phyloP scores from a whole-genome alignment of 2,329 filamentous ascomycete genomes.

The Fusarium kyushuense region DNA sequence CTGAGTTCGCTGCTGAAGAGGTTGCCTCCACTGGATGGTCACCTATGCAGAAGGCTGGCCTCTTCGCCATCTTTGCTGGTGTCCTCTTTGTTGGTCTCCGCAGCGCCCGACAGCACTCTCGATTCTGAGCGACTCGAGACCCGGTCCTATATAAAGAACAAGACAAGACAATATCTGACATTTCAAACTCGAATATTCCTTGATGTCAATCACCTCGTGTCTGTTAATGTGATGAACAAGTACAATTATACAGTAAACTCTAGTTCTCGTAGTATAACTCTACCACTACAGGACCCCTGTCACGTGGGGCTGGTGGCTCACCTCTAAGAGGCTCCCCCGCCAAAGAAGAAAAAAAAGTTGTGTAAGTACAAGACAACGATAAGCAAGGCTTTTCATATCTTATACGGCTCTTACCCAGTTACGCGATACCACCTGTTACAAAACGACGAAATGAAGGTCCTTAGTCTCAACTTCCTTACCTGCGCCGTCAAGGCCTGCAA shows the following conservation, averaged over 20 bases:
- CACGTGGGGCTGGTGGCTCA: conserved; percentile 48
- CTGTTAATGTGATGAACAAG: conserved; percentile 1
- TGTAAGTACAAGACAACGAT: conserved; percentile 45
- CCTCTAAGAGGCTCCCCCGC: conserved; percentile 36
- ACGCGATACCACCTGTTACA: background rate
- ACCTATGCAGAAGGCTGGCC: conserved; percentile 39
- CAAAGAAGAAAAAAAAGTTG: conserved; percentile 49
- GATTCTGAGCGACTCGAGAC: conserved; percentile 29
- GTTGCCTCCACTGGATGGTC: conserved; percentile 39
- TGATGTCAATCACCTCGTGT: background rate
- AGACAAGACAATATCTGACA: conserved; percentile 29
- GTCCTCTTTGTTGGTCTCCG: conserved; percentile 42
- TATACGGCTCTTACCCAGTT: background rate
- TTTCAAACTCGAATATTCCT: background rate
- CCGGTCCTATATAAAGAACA: conserved; percentile 20
- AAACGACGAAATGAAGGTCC: conserved; percentile 79
- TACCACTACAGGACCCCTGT: conserved; percentile 38
- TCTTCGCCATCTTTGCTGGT: conserved; percentile 41
- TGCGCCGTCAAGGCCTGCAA: conserved; percentile 98
- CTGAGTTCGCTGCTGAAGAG: conserved; percentile 39
- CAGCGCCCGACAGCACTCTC: conserved; percentile 37
- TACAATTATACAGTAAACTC: background rate
- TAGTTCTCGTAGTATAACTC: conserved; percentile 4
- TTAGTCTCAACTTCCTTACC: conserved; percentile 95
- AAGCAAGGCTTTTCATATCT: conserved; percentile 3